Conservation (phyloP, 2,329 filamentous ascomycete genomes). For the Calonectria montana region DNA sequence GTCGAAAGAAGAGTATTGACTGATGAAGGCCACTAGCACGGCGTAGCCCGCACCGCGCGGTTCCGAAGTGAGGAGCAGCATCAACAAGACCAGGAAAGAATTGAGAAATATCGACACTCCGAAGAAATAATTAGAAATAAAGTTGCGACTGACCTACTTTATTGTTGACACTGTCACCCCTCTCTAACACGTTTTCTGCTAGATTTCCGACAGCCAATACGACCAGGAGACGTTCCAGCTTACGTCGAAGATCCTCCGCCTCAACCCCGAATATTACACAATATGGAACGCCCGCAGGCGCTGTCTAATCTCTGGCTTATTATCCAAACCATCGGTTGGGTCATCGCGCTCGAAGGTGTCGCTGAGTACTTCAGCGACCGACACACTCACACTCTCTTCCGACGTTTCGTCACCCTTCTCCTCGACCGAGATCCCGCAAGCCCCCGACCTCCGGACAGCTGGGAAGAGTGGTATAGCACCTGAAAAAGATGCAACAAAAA, state of each 20-base stretch:
- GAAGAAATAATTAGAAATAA: conserved; percentile 75
- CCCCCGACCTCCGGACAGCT: conserved; percentile 58
- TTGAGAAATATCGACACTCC: conserved; percentile 78
- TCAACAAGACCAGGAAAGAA: conserved; percentile 78
- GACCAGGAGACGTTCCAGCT: conserved; percentile 70
- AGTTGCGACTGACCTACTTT: conserved; percentile 53
- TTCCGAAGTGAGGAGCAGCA: conserved; percentile 75
- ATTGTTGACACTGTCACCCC: not conserved
- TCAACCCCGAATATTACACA: conserved; percentile 91
- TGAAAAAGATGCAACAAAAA: conserved; percentile 29
- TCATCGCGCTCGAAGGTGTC: conserved; percentile 66
- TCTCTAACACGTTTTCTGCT: conserved; percentile 29
- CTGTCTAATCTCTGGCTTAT: conserved; percentile 70
- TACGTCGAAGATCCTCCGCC: conserved; percentile 77
- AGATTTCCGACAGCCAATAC: conserved; percentile 58
- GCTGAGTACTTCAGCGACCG: conserved; percentile 64
- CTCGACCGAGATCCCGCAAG: conserved; percentile 62
- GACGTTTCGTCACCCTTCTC: conserved; percentile 67
- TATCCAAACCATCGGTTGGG: conserved; percentile 64
- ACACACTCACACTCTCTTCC: conserved; percentile 71
- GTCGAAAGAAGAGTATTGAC: conserved; percentile 26
- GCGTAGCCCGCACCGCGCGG: conserved; percentile 76
- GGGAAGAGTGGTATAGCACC: conserved; percentile 68
- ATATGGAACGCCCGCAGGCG: conserved; percentile 90
- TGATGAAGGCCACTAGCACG: conserved; percentile 71